phyloP scores from a whole-genome alignment of 768 basidiomycete species.

The Rhodotorula graminis region DNA sequence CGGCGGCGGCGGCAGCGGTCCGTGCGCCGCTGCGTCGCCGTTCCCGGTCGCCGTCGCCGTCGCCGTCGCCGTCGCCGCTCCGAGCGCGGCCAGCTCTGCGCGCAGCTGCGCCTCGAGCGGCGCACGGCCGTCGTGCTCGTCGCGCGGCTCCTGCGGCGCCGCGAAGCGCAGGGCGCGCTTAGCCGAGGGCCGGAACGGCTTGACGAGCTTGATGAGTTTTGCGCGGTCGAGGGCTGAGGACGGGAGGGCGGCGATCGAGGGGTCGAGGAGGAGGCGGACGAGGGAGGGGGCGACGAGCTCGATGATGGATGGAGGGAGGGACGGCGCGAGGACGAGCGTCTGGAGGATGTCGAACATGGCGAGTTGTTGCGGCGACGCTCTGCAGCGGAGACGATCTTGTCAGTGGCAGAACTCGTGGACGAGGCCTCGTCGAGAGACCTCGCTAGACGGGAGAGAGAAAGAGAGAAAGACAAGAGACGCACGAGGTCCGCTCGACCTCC shows the following conservation, averaged over 20 bases:
- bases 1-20: not conserved
- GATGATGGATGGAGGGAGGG: slow-evolving; percentile 13
- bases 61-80: no score
- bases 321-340: slow-evolving; percentile 23
- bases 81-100: not conserved
- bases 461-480: slow-evolving; percentile 15
- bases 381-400: no score
- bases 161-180: no score
- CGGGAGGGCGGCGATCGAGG: no score
- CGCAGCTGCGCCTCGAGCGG: not conserved
- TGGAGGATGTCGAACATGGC: slow-evolving; percentile 33
- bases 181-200: not conserved
- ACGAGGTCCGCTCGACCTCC: slow-evolving; percentile 47
- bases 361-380: not conserved
- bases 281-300: slow-evolving; percentile 24
- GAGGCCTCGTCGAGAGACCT: no score
- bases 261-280: not conserved
- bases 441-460: no score
- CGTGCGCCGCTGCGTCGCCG: no score
- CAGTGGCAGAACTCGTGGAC: no score
- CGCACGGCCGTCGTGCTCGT: no score
- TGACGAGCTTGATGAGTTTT: not conserved
- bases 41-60: no score
- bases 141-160: no score
- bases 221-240: not conserved